Percentiles rank a stretch among this genome's conserved stretches.
phyloP scores from a whole-genome alignment of 2,329 filamentous ascomycete genomes.

The Aspergillus aculeatus region DNA sequence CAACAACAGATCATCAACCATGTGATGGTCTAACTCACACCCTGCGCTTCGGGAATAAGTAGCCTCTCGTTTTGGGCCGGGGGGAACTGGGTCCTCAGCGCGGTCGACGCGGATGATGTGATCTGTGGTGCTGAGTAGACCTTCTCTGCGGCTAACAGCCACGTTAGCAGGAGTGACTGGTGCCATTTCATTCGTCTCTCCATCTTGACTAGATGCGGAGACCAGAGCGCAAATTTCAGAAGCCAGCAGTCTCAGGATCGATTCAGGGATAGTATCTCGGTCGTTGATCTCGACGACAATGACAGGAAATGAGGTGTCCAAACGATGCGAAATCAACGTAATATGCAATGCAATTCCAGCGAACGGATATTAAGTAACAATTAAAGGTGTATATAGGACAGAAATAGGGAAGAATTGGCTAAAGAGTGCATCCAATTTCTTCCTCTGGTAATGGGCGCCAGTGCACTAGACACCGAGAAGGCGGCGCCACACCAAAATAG shows the following conservation, averaged over 20 bases:
- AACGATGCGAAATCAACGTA: not conserved
- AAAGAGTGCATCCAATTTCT: not conserved
- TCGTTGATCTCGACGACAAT: not conserved
- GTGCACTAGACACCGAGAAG: not conserved
- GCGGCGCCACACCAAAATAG: not conserved
- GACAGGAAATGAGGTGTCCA: too few relatives aligned
- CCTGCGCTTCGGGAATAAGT: constrained; percentile 25
- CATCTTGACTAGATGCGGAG: constrained; percentile 19
- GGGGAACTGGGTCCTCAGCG: constrained; percentile 40
- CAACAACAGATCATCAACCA: not conserved
- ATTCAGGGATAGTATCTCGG: not conserved
- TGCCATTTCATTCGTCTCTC: constrained; percentile 22
- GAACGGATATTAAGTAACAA: not conserved
- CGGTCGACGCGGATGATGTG: constrained; percentile 17
- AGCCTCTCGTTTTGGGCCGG: constrained; percentile 31
- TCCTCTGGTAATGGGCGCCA: not conserved
- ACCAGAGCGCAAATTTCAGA: too few relatives aligned
- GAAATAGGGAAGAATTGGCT: not conserved
- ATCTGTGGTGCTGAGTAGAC: constrained; percentile 26
- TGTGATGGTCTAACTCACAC: constrained; percentile 27
- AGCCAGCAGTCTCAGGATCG: not conserved
- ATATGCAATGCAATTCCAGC: not conserved
- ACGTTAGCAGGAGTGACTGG: constrained; percentile 35
- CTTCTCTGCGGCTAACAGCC: constrained; percentile 32
- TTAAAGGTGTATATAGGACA: not conserved